A percentile compares a stretch with the other conserved stretches of the same genome.
These are phyloP conservation scores for Kodamaea lidongshanica DNA, from an alignment of 805 yeast species.

Conservation along the genomic window DNA sequence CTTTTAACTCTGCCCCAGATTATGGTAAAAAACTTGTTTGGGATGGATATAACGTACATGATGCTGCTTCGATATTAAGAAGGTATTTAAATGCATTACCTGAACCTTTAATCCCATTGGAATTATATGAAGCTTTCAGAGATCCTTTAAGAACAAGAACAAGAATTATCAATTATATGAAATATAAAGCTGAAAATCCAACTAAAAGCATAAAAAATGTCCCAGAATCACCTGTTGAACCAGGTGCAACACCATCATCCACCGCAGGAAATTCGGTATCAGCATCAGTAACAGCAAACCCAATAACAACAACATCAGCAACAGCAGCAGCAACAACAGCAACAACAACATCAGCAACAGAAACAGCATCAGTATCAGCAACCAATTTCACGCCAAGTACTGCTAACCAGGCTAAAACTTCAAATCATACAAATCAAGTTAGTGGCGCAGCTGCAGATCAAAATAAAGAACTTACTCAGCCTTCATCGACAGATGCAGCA, in stretches of 20 bases:
- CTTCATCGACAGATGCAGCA: conserved; percentile 11
- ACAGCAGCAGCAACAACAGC: conserved; percentile 7
- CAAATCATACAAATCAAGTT: conserved; percentile 5
- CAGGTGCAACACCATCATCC: not conserved
- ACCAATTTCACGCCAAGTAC: not conserved
- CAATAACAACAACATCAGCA: conserved; percentile 4
- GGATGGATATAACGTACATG: conserved; percentile 95
- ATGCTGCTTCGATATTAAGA: conserved; percentile 86
- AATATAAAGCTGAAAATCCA: conserved; percentile 47
- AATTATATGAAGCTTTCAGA: conserved; percentile 70
- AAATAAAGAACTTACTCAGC: too few species aligned
- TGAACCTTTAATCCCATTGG: conserved; percentile 84
- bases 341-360: not conserved
- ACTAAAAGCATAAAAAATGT: conserved; percentile 7
- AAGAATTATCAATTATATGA: conserved; percentile 59
- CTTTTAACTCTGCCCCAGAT: conserved; percentile 81
- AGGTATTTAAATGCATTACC: conserved; percentile 82
- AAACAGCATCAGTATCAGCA: not conserved
- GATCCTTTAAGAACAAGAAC: conserved; percentile 63
- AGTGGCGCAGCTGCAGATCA: too few species aligned
- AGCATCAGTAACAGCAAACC: conserved; percentile 1
- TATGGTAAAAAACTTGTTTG: conserved; percentile 84
- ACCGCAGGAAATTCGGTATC: too few species aligned
- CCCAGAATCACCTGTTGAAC: not conserved
- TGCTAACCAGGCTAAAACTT: conserved; percentile 1